A percentile compares a stretch with the other conserved stretches of the same genome.
Evolutionary conservation across 164 flowering plant species (phyloP).

Genomic region (Nymphaea colorata): DNA sequence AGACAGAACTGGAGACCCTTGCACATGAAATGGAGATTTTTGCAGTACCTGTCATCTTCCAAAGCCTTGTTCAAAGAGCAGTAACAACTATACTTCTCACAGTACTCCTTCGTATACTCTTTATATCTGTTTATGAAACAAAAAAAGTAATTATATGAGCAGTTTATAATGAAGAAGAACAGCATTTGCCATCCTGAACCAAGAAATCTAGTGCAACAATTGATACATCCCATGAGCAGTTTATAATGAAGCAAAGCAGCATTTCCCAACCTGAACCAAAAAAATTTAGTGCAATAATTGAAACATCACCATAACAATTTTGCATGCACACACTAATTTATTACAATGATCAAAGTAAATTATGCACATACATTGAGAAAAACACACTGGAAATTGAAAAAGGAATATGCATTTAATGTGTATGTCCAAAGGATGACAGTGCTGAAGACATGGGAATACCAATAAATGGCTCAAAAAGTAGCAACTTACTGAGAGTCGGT

Average conservation of each 20-base stretch:
- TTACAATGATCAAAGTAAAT: too few species aligned
- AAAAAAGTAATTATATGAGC: too few species aligned
- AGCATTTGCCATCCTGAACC: not conserved
- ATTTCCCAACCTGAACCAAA: not conserved
- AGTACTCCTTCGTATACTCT: slow-evolving; percentile 78
- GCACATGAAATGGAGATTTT: too few species aligned
- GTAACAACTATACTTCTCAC: slow-evolving; percentile 65
- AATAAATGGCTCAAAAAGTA: not conserved
- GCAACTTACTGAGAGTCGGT: slow-evolving; percentile 64
- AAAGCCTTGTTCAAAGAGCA: slow-evolving; percentile 49
- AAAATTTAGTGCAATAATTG: not conserved
- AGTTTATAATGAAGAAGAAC: too few species aligned
- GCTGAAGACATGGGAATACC: not conserved
- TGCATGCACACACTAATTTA: too few species aligned
- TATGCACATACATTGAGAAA: too few species aligned
- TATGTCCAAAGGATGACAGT: too few species aligned
- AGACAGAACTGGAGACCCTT: not conserved
- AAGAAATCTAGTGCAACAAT: not conserved
- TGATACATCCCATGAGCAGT: too few species aligned
- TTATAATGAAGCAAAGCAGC: not conserved
- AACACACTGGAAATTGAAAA: too few species aligned
- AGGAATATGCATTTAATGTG: too few species aligned
- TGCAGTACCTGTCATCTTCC: slow-evolving; percentile 55
- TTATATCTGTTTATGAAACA: slow-evolving; percentile 42
- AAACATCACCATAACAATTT: too few species aligned